Evolutionary conservation across 306 rosid species (phyloP).

Genomic region (Comarum palustre): DNA sequence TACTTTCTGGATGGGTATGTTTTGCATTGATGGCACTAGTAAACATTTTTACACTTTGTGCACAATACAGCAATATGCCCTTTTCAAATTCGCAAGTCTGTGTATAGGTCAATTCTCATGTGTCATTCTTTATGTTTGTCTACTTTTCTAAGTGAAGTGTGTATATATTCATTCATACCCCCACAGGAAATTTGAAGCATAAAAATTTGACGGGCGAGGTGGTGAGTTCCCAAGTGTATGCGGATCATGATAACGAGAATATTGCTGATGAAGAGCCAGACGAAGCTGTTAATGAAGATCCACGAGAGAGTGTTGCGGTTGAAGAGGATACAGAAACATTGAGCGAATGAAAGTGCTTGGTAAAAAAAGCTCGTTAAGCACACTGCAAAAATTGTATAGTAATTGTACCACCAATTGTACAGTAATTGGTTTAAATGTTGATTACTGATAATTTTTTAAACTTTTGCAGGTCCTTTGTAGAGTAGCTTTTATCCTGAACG

Average conservation of each 20-base stretch:
- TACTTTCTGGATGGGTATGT: slow-evolving; percentile 46
- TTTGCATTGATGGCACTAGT: not conserved
- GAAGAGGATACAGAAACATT: slow-evolving; percentile 25
- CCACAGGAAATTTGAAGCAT: slow-evolving; percentile 39
- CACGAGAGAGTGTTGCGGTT: slow-evolving; percentile 21
- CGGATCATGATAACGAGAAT: slow-evolving; percentile 12
- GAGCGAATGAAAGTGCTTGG: slow-evolving; percentile 8
- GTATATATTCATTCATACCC: not conserved
- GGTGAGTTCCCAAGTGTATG: slow-evolving; percentile 41
- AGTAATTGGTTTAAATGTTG: not conserved
- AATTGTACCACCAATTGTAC: not conserved
- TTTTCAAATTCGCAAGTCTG: not conserved
- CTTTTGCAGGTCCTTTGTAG: slow-evolving; percentile 6
- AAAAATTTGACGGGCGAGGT: slow-evolving; percentile 39
- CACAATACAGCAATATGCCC: not conserved
- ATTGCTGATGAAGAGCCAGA: slow-evolving; percentile 15
- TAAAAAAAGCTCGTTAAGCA: not conserved
- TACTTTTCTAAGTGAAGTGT: not conserved
- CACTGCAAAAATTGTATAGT: not conserved
- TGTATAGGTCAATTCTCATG: not conserved
- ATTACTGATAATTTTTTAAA: not conserved
- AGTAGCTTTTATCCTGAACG: not conserved
- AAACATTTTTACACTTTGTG: not conserved
- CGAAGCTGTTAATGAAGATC: slow-evolving; percentile 17
- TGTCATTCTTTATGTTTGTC: not conserved